A percentile compares a stretch with the other conserved stretches of the same genome.
phyloP scores from a whole-genome alignment of 108 stramenopile genomes.

The Skeletonema menzelii region DNA sequence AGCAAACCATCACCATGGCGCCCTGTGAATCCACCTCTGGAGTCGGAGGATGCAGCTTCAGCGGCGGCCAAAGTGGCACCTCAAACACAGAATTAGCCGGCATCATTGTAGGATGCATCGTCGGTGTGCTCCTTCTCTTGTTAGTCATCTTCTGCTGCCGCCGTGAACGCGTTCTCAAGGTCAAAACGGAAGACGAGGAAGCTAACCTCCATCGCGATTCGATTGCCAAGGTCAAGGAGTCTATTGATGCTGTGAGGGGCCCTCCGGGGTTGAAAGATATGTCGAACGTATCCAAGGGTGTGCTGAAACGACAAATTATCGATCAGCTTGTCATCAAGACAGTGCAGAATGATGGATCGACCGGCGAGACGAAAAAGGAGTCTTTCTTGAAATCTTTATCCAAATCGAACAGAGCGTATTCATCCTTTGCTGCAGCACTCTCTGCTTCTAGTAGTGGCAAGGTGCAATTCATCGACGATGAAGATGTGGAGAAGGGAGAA shows the following conservation, averaged over 20 bases:
- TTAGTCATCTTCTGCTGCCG: neutral
- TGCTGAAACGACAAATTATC: neutral
- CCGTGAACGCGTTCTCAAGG: neutral
- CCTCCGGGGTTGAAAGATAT: neutral
- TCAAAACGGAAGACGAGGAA: neutral
- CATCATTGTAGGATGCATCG: neutral
- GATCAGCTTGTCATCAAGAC: neutral
- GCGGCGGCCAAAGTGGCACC: too few relatives aligned
- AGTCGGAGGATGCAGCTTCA: too few relatives aligned
- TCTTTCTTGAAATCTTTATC: neutral
- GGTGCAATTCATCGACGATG: neutral
- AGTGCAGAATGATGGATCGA: neutral
- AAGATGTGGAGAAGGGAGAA: neutral
- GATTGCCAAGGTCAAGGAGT: neutral
- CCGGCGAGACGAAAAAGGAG: neutral
- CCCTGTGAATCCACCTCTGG: too few relatives aligned
- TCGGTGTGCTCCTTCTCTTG: neutral
- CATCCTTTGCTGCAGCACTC: neutral
- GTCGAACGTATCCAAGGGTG: neutral
- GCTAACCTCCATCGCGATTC: neutral
- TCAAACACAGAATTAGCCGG: neutral
- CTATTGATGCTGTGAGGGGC: neutral
- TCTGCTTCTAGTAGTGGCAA: neutral
- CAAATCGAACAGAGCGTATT: neutral
- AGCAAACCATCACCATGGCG: too few relatives aligned